These are phyloP conservation scores for Sporothrix protearum DNA, from an alignment of 2,329 filamentous ascomycete genomes.

Conservation along the genomic window DNA sequence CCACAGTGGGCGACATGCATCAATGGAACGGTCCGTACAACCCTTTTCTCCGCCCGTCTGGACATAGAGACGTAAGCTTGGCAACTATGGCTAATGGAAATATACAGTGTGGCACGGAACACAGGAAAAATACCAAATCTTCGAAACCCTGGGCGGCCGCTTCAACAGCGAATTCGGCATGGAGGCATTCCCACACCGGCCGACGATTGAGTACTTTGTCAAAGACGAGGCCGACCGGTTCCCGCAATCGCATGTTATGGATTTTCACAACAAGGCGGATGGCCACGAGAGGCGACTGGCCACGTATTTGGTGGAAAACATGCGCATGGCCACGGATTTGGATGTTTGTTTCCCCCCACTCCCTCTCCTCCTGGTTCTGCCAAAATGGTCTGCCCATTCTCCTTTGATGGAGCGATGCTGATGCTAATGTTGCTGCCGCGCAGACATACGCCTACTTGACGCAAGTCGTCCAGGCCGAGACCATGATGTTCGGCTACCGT, in stretches of 20 bases:
- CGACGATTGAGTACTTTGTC: constrained; percentile 82
- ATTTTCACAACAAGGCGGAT: constrained; percentile 94
- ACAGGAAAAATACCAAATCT: constrained; percentile 88
- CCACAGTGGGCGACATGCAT: constrained; percentile 83
- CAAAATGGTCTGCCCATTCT: no score
- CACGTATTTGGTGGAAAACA: constrained; percentile 85
- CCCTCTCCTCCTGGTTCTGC: no score
- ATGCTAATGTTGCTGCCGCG: no score
- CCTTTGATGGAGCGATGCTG: no score
- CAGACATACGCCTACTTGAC: constrained; percentile 69
- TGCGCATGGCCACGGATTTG: constrained; percentile 57
- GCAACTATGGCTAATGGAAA: no score
- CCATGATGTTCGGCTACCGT: constrained; percentile 60
- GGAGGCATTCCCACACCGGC: constrained; percentile 83
- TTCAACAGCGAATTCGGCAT: constrained; percentile 96
- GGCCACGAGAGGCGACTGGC: constrained; percentile 84
- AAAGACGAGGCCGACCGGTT: constrained; percentile 70
- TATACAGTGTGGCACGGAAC: constrained; percentile 94
- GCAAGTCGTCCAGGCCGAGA: constrained; percentile 67
- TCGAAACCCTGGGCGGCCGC: constrained; percentile 78
- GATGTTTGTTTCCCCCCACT: no score
- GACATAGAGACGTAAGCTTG: no score
- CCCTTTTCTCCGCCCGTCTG: no score
- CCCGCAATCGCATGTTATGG: constrained; percentile 77
- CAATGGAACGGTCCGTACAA: constrained; percentile 98